Percentiles rank a stretch among this genome's conserved stretches.
Conservation (phyloP, 2,329 filamentous ascomycete species). For the Chaetomiaceae sp. region DNA sequence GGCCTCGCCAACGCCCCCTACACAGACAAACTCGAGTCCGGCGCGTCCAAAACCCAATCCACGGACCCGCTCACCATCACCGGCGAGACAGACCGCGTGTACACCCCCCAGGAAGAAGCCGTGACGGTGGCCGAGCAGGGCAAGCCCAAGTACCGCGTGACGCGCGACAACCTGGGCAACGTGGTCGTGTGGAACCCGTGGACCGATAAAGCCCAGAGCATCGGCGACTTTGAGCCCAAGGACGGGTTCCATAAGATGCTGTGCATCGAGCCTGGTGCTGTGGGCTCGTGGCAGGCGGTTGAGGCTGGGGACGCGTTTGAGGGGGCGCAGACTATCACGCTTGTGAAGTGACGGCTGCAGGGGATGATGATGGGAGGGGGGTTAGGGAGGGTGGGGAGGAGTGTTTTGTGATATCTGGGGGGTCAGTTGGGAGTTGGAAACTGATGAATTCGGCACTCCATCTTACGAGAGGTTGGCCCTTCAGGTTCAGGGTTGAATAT, state of each 20-base stretch:
- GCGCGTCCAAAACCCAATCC: slow-evolving; percentile 49
- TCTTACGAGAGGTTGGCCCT: too few species aligned
- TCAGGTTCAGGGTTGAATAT: too few species aligned
- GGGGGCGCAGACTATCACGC: slow-evolving; percentile 54
- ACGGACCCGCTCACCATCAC: slow-evolving; percentile 59
- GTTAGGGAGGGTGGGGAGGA: neutral
- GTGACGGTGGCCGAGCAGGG: slow-evolving; percentile 60
- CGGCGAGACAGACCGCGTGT: slow-evolving; percentile 83
- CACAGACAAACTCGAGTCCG: slow-evolving; percentile 74
- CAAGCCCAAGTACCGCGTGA: slow-evolving; percentile 64
- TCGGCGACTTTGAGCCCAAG: slow-evolving; percentile 84
- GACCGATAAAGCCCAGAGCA: slow-evolving; percentile 75
- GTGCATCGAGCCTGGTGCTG: slow-evolving; percentile 86
- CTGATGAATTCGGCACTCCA: neutral
- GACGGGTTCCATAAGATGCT: slow-evolving; percentile 91
- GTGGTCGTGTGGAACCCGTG: slow-evolving; percentile 98
- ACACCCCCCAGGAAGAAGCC: slow-evolving; percentile 62
- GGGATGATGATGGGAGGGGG: neutral
- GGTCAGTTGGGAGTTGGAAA: neutral
- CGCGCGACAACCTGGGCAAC: slow-evolving; percentile 79
- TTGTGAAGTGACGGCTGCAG: slow-evolving; percentile 18
- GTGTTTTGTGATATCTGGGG: neutral
- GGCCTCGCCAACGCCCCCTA: slow-evolving; percentile 76
- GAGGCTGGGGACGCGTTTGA: slow-evolving; percentile 71
- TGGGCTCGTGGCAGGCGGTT: slow-evolving; percentile 75